A percentile compares a stretch with the other conserved stretches of the same genome.
Conservation (phyloP, 1,284 basidiomycete genomes). For the Ustilago bromivora region DNA sequence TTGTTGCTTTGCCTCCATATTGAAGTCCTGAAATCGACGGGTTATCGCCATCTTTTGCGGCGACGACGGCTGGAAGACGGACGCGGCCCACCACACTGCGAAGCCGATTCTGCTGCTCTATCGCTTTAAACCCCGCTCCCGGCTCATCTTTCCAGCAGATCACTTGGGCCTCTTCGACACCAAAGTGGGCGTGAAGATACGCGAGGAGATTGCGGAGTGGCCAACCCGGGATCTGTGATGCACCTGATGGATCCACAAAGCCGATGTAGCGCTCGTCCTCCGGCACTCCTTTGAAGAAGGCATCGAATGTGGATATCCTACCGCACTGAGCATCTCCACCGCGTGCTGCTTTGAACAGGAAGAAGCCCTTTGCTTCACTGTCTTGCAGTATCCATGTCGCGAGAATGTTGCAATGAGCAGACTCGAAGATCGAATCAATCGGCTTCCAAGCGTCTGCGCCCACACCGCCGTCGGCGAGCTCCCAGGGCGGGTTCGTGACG, state of each 20-base stretch:
- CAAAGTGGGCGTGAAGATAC: slow-evolving; percentile 71
- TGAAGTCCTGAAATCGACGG: background rate
- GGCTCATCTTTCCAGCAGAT: slow-evolving; percentile 65
- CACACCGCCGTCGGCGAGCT: slow-evolving; percentile 75
- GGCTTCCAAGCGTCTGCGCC: slow-evolving; percentile 27
- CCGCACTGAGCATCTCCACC: slow-evolving; percentile 10
- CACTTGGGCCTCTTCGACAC: slow-evolving; percentile 72
- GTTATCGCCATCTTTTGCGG: background rate
- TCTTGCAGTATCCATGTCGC: slow-evolving; percentile 22
- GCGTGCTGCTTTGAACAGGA: slow-evolving; percentile 25
- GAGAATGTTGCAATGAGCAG: slow-evolving; percentile 1
- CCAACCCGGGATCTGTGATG: slow-evolving; percentile 86
- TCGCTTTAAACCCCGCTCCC: background rate
- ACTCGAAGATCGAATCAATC: slow-evolving; percentile 4
- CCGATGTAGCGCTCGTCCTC: slow-evolving; percentile 60
- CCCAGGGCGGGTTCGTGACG: slow-evolving; percentile 72
- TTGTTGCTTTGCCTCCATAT: slow-evolving; percentile 9
- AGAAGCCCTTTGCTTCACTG: slow-evolving; percentile 37
- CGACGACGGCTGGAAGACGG: slow-evolving; percentile 10
- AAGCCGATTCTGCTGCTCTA: background rate
- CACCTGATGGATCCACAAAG: slow-evolving; percentile 89
- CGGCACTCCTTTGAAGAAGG: slow-evolving; percentile 73
- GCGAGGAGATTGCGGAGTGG: slow-evolving; percentile 90
- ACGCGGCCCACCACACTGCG: slow-evolving; percentile 32
- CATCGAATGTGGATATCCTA: slow-evolving; percentile 31